phyloP scores from a whole-genome alignment of 495 filamentous ascomycete species.

The Daldinia loculata region DNA sequence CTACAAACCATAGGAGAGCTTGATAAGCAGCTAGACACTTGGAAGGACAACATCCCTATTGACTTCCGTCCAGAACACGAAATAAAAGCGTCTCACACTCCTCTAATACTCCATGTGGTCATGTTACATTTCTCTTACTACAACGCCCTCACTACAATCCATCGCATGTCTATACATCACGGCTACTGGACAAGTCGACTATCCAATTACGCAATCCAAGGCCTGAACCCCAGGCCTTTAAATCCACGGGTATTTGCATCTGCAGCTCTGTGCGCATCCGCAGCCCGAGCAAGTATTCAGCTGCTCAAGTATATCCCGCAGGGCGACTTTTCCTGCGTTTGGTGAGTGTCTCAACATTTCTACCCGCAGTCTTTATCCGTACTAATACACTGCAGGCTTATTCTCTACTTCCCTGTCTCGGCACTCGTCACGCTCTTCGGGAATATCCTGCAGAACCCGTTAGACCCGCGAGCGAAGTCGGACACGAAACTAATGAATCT shows the following conservation, averaged over 20 bases:
- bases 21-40: constrained; percentile 90
- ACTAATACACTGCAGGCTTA: constrained; percentile 69
- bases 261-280: constrained; percentile 88
- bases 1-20: constrained; percentile 96
- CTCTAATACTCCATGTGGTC: constrained; percentile 89
- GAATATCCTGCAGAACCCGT: constrained; percentile 95
- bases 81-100: constrained; percentile 88
- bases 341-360: constrained; percentile 65
- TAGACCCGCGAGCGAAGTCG: constrained; percentile 84
- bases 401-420: constrained; percentile 96
- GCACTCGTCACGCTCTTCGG: constrained; percentile 95
- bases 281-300: constrained; percentile 90
- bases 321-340: constrained; percentile 93
- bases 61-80: constrained; percentile 96
- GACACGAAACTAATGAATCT: constrained; percentile 91
- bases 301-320: constrained; percentile 95
- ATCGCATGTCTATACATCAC: constrained; percentile 98
- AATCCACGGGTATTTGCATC: constrained; percentile 97
- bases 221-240: constrained; percentile 85
- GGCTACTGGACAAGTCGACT: constrained; percentile 97
- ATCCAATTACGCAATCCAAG: constrained; percentile 94
- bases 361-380: constrained; percentile 9
- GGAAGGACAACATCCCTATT: constrained; percentile 93
- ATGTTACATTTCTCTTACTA: constrained; percentile 97
- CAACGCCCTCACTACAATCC: constrained; percentile 96